Conservation (phyloP, 2,329 filamentous ascomycete species). For the Cordyceps cicadae region DNA sequence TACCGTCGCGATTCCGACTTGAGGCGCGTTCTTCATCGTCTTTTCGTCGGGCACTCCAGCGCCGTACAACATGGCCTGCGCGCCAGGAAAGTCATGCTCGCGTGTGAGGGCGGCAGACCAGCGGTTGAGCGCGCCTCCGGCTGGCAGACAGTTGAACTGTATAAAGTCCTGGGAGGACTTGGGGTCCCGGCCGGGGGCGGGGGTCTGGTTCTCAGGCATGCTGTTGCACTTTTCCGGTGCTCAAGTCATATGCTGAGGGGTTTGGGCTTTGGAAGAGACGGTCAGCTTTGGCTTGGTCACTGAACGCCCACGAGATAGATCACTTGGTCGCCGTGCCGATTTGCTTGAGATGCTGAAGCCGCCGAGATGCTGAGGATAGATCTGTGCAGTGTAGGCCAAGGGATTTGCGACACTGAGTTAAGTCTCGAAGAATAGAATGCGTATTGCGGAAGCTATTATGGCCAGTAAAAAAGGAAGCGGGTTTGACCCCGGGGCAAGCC, state of each 20-base stretch:
- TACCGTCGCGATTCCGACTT: slow-evolving; percentile 83
- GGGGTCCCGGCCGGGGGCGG: slow-evolving; percentile 23
- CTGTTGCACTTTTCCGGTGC: neutral
- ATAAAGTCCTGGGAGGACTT: slow-evolving; percentile 45
- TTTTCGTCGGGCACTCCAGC: slow-evolving; percentile 77
- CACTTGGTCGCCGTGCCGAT: neutral
- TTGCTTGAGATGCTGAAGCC: neutral
- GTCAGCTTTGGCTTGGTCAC: neutral
- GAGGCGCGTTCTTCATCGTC: slow-evolving; percentile 82
- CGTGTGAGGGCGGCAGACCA: slow-evolving; percentile 78
- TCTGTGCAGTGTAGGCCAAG: neutral
- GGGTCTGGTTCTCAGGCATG: neutral
- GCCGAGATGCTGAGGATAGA: neutral
- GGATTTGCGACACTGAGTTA: neutral
- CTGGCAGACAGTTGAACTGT: slow-evolving; percentile 42
- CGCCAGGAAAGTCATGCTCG: slow-evolving; percentile 83
- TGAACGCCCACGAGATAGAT: neutral
- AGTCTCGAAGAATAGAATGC: no score
- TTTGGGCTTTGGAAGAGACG: neutral
- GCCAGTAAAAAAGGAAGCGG: neutral
- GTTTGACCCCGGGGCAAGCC: neutral
- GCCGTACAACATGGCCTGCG: slow-evolving; percentile 94
- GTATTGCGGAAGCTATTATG: no score
- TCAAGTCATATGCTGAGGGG: no score
- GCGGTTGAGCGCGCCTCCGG: slow-evolving; percentile 60